These are phyloP conservation scores for Amesomyces nigricolor DNA, from an alignment of 2,329 filamentous ascomycete species.

Conservation along the genomic window DNA sequence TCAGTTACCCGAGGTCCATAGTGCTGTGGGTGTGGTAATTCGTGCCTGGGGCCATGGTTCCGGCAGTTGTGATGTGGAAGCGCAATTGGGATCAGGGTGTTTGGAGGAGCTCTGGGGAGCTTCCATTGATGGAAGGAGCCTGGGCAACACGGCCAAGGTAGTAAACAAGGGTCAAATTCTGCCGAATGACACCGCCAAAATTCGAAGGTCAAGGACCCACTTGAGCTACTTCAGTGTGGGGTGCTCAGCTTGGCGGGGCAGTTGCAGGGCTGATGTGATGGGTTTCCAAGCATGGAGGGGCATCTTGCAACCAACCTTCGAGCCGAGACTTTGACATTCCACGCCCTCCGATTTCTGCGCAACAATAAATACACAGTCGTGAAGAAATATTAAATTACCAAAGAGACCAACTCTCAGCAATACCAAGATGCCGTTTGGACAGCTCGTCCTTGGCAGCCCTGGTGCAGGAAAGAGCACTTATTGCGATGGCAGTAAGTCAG, in stretches of 20 bases:
- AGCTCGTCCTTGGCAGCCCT: constrained; percentile 88
- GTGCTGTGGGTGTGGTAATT: no score
- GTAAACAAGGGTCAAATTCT: constrained; percentile 24
- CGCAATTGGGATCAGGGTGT: background rate
- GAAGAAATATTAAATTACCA: background rate
- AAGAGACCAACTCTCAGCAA: background rate
- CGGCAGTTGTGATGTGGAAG: background rate
- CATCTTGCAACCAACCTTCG: background rate
- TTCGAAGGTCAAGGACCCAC: constrained; percentile 2
- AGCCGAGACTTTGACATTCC: background rate
- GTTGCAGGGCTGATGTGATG: background rate
- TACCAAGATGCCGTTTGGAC: constrained; percentile 53
- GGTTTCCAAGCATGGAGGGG: background rate
- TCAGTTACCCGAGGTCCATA: background rate
- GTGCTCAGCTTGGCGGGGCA: constrained; percentile 14
- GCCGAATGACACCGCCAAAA: constrained; percentile 22
- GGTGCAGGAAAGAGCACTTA: constrained; percentile 96
- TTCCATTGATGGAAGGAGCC: constrained; percentile 14
- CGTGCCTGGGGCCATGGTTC: constrained; percentile 40
- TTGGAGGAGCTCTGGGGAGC: constrained; percentile 12
- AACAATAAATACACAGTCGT: background rate
- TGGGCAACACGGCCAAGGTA: constrained; percentile 16
- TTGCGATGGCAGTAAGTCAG: constrained; percentile 76
- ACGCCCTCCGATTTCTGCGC: background rate
- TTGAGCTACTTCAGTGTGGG: background rate